These are phyloP conservation scores for Zymoseptoria ardabiliae DNA, from an alignment of 2,329 filamentous ascomycete genomes.

Conservation along the genomic window DNA sequence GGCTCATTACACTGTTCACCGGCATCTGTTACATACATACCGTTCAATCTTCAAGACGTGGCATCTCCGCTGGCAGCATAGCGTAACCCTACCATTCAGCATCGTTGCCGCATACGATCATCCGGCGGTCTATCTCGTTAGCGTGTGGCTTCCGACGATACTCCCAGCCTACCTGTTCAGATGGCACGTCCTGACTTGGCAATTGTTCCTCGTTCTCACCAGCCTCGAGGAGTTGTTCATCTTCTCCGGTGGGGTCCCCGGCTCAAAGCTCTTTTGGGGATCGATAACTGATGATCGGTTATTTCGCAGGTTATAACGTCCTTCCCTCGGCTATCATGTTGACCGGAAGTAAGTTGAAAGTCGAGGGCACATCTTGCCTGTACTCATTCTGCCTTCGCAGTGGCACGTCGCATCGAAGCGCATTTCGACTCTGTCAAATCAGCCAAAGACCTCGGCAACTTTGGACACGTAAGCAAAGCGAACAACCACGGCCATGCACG, in stretches of 20 bases:
- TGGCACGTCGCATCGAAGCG: conserved; percentile 50
- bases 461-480: conserved; percentile 34
- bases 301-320: conserved; percentile 51
- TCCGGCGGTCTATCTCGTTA: conserved; percentile 55
- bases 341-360: conserved; percentile 34
- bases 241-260: conserved; percentile 39
- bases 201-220: conserved; percentile 55
- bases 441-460: conserved; percentile 31
- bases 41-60: conserved; percentile 26
- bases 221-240: conserved; percentile 61
- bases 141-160: conserved; percentile 58
- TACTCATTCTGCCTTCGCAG: neutral
- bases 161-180: conserved; percentile 58
- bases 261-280: neutral
- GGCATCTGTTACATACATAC: conserved; percentile 54
- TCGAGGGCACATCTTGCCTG: no score
- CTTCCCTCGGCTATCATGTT: conserved; percentile 53
- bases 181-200: conserved; percentile 66
- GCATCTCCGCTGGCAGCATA: conserved; percentile 54
- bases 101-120: conserved; percentile 62
- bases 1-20: conserved; percentile 68
- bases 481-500: neutral
- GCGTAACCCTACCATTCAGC: conserved; percentile 51
- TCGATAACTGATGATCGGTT: neutral
- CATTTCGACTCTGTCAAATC: conserved; percentile 43